Conservation (phyloP, 2,329 filamentous ascomycete genomes). For the Sporothrix variecibatus region DNA sequence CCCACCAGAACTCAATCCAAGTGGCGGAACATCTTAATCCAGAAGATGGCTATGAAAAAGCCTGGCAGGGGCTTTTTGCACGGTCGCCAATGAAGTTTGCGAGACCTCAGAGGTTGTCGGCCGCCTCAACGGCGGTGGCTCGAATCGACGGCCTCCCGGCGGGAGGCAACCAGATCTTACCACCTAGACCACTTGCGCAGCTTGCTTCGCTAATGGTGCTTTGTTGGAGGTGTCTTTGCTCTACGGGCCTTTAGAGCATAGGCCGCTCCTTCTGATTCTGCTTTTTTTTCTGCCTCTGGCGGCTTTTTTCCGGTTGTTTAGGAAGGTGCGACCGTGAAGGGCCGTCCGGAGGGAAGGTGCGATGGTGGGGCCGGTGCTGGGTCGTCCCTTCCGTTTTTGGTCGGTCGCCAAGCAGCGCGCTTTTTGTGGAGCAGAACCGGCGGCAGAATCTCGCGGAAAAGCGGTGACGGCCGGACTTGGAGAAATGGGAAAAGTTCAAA, state of each 20-base stretch:
- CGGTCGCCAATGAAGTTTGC: not conserved
- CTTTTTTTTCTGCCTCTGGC: too few relatives aligned
- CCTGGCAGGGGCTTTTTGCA: constrained; percentile 1
- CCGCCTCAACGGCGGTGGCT: not conserved
- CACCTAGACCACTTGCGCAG: not conserved
- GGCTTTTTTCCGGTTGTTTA: not conserved
- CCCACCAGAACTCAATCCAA: not conserved
- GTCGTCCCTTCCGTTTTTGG: constrained; percentile 8
- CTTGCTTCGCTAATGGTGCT: not conserved
- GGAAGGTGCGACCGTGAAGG: not conserved
- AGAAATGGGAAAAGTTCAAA: not conserved
- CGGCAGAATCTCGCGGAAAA: not conserved
- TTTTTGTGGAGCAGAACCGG: not conserved
- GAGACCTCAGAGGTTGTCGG: not conserved
- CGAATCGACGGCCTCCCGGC: not conserved
- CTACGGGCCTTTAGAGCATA: not conserved
- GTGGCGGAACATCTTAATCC: not conserved
- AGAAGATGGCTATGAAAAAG: not conserved
- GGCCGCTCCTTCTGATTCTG: not conserved
- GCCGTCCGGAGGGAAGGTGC: not conserved
- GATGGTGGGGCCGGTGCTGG: not conserved
- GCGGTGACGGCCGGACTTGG: not conserved
- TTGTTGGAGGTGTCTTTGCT: not conserved
- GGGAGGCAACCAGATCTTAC: too few relatives aligned
- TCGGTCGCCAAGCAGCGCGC: not conserved